These are phyloP conservation scores for Zarea fungicola DNA, from an alignment of 2,329 filamentous ascomycete species.

Conservation along the genomic window DNA sequence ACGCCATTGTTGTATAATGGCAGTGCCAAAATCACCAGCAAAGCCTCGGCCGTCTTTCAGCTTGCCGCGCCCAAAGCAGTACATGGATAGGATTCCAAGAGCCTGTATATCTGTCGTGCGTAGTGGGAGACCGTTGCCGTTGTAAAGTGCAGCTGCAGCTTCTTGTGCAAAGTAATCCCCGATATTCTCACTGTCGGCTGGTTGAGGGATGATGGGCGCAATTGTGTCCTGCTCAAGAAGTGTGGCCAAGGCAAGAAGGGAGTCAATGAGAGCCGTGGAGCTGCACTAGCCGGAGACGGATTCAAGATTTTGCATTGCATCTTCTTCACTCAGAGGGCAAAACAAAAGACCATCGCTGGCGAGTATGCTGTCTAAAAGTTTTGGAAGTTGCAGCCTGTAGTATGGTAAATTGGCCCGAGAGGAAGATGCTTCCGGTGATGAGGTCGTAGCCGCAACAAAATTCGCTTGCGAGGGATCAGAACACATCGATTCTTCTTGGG, in stretches of 20 bases:
- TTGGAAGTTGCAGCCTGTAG: conserved; percentile 1
- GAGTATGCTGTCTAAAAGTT: conserved; percentile 1
- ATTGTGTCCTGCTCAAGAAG: background rate
- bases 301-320: background rate
- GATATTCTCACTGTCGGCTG: background rate
- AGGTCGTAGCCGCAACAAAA: no score
- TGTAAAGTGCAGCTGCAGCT: background rate
- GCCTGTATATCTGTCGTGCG: conserved; percentile 4
- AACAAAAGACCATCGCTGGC: background rate
- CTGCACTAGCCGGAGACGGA: background rate
- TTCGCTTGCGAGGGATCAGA: background rate
- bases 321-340: background rate
- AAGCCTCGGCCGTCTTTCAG: background rate
- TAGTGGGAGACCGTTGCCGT: background rate
- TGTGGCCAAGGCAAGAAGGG: background rate
- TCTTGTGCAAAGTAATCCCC: background rate
- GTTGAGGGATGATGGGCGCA: background rate
- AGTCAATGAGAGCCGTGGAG: background rate
- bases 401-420: background rate
- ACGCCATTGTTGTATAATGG: background rate
- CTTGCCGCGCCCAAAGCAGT: background rate
- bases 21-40: background rate
- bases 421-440: background rate
- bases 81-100: background rate
- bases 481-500: background rate